A percentile compares a stretch with the other conserved stretches of the same genome.
Evolutionary conservation across 495 filamentous ascomycete species (phyloP).

Genomic region (Hapsidospora chrysogenum): DNA sequence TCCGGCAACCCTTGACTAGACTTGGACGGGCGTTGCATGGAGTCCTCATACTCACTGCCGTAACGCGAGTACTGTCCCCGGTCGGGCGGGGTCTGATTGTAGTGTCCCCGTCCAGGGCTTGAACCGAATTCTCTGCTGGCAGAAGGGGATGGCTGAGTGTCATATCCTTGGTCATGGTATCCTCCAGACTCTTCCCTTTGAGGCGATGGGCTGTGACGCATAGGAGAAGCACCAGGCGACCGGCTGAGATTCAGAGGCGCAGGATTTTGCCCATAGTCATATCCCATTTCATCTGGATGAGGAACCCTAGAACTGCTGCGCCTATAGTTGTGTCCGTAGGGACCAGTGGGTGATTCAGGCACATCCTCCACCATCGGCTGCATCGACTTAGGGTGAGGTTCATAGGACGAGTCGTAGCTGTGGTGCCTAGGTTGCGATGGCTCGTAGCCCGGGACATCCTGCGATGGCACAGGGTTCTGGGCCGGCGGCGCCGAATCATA

Average conservation of each 20-base stretch:
- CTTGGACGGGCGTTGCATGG: conserved; percentile 9
- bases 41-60: conserved; percentile 1
- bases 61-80: conserved; percentile 11
- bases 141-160: too few species aligned
- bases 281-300: conserved; percentile 17
- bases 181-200: conserved; percentile 7
- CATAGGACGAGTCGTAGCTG: conserved; percentile 30
- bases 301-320: conserved; percentile 21
- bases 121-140: conserved; percentile 7
- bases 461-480: conserved; percentile 9
- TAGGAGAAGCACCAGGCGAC: conserved; percentile 6
- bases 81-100: not conserved
- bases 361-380: conserved; percentile 56
- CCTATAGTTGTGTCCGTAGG: conserved; percentile 20
- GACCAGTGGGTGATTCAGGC: conserved; percentile 28
- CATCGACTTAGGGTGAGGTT: conserved; percentile 32
- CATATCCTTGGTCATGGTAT: too few species aligned
- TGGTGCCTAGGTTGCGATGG: conserved; percentile 25
- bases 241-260: conserved; percentile 28
- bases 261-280: conserved; percentile 18
- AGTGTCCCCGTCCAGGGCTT: conserved; percentile 2
- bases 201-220: conserved; percentile 2
- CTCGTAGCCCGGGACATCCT: conserved; percentile 11
- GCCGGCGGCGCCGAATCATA: conserved; percentile 23
- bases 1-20: conserved; percentile 26